These are phyloP conservation scores for Xerophyta viscosa DNA, from an alignment of 106 monocot species.

Conservation along the genomic window DNA sequence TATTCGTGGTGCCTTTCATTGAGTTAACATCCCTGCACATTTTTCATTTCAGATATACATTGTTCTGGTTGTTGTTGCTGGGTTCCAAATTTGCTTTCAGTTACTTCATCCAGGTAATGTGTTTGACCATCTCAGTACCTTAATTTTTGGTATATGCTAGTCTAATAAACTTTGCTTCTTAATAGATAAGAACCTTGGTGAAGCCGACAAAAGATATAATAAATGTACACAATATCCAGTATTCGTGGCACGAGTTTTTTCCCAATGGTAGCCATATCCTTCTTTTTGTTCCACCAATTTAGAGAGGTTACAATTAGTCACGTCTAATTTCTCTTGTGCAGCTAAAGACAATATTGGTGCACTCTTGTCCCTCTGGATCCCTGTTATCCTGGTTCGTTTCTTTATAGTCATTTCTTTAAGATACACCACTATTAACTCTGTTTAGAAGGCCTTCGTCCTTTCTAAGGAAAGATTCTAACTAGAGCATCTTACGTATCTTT, in stretches of 20 bases:
- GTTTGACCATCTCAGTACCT: too few relatives aligned
- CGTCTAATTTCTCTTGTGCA: slow-evolving; percentile 26
- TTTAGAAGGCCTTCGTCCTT: too few relatives aligned
- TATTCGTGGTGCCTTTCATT: too few relatives aligned
- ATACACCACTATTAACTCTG: too few relatives aligned
- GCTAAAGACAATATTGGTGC: slow-evolving; percentile 76
- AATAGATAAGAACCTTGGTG: slow-evolving; percentile 83
- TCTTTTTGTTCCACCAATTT: not conserved
- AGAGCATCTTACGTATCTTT: slow-evolving; percentile 5
- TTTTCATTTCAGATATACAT: slow-evolving; percentile 62
- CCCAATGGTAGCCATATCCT: slow-evolving; percentile 64
- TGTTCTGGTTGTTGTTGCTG: slow-evolving; percentile 90
- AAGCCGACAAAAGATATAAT: slow-evolving; percentile 98
- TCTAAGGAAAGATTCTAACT: too few relatives aligned
- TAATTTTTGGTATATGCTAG: not conserved
- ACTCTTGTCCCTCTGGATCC: slow-evolving; percentile 78
- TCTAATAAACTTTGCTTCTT: not conserved
- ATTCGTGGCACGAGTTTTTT: slow-evolving; percentile 95
- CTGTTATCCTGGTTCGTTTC: slow-evolving; percentile 64
- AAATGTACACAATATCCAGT: slow-evolving; percentile 67
- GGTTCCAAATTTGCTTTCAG: slow-evolving; percentile 86
- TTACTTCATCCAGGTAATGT: slow-evolving; percentile 77
- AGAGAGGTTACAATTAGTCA: slow-evolving; percentile 9
- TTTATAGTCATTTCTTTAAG: slow-evolving; percentile 1
- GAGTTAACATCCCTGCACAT: not conserved